Conservation (phyloP, 371 early-diverging fungal species). For the Mortierella sp. region DNA sequence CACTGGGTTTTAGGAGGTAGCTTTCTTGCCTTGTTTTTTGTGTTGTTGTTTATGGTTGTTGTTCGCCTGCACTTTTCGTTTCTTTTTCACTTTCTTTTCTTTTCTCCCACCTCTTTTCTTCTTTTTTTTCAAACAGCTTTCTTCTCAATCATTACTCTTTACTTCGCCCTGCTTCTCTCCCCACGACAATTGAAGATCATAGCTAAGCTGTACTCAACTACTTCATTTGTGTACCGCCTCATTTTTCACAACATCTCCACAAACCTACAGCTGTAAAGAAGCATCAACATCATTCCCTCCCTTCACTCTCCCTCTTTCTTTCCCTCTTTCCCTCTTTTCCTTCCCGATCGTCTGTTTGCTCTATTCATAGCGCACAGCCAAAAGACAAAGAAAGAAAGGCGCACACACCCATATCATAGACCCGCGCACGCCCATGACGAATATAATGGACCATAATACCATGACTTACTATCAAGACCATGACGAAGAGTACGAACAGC, state of each 20-base stretch:
- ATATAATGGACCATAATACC: background rate
- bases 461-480: conserved; percentile 39
- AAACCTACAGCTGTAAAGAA: background rate
- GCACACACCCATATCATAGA: background rate
- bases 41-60: background rate
- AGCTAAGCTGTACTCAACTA: background rate
- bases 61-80: background rate
- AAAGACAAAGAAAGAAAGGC: background rate
- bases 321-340: background rate
- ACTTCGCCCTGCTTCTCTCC: background rate
- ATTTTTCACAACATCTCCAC: background rate
- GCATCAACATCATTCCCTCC: background rate
- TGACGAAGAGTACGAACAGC: conserved; percentile 23
- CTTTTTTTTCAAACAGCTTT: background rate
- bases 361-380: background rate
- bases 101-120: background rate
- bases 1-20: background rate
- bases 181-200: background rate
- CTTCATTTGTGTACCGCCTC: background rate
- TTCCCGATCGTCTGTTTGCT: background rate
- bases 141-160: background rate
- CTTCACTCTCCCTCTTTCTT: background rate
- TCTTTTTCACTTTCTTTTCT: background rate
- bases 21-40: background rate
- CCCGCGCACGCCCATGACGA: no score